Percentiles rank a stretch among this genome's conserved stretches.
These are phyloP conservation scores for Microcos paniculata DNA, from an alignment of 345 rosid genomes.

Conservation along the genomic window DNA sequence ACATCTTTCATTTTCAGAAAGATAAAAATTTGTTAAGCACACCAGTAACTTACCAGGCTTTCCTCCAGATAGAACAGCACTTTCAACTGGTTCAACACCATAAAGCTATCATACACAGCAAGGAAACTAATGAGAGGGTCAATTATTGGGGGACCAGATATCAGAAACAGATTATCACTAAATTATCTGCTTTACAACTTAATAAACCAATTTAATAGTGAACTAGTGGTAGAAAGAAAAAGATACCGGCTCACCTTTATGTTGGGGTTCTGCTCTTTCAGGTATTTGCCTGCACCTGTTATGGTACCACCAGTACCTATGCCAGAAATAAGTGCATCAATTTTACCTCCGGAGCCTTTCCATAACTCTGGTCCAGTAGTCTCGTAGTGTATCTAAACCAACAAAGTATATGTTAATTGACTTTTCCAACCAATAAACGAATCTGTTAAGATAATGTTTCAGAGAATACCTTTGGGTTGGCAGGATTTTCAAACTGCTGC, in stretches of 20 bases:
- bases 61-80: constrained; percentile 77
- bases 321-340: constrained; percentile 87
- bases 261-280: constrained; percentile 73
- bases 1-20: neutral
- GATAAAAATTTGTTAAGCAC: neutral
- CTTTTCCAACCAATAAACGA: constrained; percentile 4
- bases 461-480: constrained; percentile 78
- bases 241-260: constrained; percentile 52
- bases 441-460: neutral
- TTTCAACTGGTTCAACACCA: constrained; percentile 89
- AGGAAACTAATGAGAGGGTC: constrained; percentile 19
- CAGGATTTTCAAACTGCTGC: constrained; percentile 88
- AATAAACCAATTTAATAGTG: neutral
- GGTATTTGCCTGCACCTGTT: constrained; percentile 83
- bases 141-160: neutral
- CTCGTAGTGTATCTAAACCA: constrained; percentile 71
- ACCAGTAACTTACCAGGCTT: constrained; percentile 67
- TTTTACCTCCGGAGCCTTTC: constrained; percentile 77
- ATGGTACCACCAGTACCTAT: constrained; percentile 96
- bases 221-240: neutral
- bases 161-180: neutral
- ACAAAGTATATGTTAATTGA: neutral
- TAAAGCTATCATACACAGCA: constrained; percentile 43
- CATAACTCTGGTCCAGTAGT: constrained; percentile 96
- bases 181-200: neutral